Conservation (phyloP, 73 alveolate species). For the Tetrahymena thermophila region DNA sequence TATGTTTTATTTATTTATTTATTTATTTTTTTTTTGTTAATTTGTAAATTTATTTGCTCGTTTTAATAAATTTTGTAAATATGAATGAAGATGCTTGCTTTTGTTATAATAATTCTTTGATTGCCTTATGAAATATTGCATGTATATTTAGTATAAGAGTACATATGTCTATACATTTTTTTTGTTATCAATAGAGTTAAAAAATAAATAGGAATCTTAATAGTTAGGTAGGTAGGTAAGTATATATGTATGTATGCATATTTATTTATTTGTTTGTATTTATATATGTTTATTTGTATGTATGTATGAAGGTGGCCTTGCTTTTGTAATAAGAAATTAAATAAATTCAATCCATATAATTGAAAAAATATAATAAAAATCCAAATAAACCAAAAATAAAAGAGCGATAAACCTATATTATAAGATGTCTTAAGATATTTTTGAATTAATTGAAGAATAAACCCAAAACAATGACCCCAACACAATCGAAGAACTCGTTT, state of each 20-base stretch:
- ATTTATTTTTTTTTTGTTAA: no score
- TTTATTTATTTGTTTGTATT: background rate
- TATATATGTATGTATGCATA: background rate
- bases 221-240: background rate
- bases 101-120: background rate
- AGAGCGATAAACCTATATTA: background rate
- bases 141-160: background rate
- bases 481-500: slow-evolving; percentile 25
- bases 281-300: background rate
- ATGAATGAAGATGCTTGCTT: background rate
- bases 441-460: slow-evolving; percentile 11
- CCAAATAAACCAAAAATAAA: background rate
- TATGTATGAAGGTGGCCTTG: background rate
- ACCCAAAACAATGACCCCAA: slow-evolving; percentile 15
- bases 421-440: background rate
- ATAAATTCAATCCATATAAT: background rate
- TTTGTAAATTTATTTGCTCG: background rate
- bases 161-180: no score
- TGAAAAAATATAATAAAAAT: background rate
- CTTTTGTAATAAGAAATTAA: background rate
- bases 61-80: no score
- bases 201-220: background rate
- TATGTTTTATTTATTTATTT: no score
- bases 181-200: background rate
- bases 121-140: background rate